phyloP scores from a whole-genome alignment of 345 rosid species.

The Moringa oleifera region DNA sequence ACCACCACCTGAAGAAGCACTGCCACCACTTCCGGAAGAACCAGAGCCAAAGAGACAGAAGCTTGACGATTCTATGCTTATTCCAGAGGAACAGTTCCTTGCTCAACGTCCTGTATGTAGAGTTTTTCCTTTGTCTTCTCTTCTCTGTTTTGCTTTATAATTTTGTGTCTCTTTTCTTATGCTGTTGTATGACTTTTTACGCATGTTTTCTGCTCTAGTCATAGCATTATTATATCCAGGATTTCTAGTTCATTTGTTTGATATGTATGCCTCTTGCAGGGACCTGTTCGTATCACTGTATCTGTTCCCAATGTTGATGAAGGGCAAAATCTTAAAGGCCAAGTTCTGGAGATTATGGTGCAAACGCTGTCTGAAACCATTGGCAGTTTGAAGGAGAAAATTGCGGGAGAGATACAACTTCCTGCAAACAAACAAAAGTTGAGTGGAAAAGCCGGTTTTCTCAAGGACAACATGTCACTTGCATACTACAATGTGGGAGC shows the following conservation, averaged over 20 bases:
- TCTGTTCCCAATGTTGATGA: conserved; percentile 71
- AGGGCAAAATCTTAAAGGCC: conserved; percentile 66
- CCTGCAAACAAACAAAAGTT: conserved; percentile 85
- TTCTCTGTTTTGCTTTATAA: background rate
- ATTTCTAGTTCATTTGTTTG: background rate
- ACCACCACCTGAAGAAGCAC: conserved; percentile 79
- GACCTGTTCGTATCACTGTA: conserved; percentile 52
- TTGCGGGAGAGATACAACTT: conserved; percentile 80
- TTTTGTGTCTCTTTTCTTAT: background rate
- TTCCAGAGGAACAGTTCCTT: conserved; percentile 76
- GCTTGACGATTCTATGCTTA: conserved; percentile 73
- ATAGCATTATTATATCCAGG: background rate
- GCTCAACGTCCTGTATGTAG: conserved; percentile 59
- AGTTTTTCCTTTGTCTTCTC: conserved; percentile 1
- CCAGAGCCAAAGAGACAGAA: conserved; percentile 89
- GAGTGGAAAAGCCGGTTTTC: conserved; percentile 85
- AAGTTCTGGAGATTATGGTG: conserved; percentile 61
- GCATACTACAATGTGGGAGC: conserved; percentile 72
- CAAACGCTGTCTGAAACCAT: conserved; percentile 71
- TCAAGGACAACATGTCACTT: conserved; percentile 85
- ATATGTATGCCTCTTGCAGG: conserved; percentile 32
- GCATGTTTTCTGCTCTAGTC: background rate
- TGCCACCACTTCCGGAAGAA: conserved; percentile 96
- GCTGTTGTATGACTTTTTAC: background rate
- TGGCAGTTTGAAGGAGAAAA: conserved; percentile 87